A percentile compares a stretch with the other conserved stretches of the same genome.
These are phyloP conservation scores for Xylariaceae sp. DNA, from an alignment of 2,329 filamentous ascomycete species.

Conservation along the genomic window DNA sequence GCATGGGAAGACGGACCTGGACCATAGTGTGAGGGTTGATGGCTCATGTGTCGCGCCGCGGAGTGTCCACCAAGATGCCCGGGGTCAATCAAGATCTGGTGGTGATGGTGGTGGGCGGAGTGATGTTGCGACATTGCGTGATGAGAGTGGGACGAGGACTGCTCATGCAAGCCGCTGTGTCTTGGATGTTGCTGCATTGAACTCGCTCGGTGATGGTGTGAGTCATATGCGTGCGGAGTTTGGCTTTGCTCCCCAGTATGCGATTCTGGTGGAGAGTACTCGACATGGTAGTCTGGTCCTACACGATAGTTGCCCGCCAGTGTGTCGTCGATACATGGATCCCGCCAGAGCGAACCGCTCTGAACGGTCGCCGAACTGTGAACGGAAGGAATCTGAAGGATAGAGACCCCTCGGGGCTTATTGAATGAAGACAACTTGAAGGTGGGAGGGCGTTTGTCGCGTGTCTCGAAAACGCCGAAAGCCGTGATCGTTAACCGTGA, in stretches of 20 bases:
- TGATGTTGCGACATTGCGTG: slow-evolving; percentile 42
- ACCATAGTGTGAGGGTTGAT: slow-evolving; percentile 51
- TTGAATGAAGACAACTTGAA: slow-evolving; percentile 33
- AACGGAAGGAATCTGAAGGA: slow-evolving; percentile 53
- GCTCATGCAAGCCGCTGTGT: slow-evolving; percentile 44
- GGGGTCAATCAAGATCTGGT: slow-evolving; percentile 53
- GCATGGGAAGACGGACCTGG: slow-evolving; percentile 41
- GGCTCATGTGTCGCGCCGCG: slow-evolving; percentile 42
- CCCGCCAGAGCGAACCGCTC: slow-evolving; percentile 72
- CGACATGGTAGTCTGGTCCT: slow-evolving; percentile 66
- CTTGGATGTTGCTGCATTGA: slow-evolving; percentile 47
- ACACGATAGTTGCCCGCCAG: slow-evolving; percentile 71
- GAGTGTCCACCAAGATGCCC: slow-evolving; percentile 49
- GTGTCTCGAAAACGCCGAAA: slow-evolving; percentile 30
- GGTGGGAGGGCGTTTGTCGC: slow-evolving; percentile 29
- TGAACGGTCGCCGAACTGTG: slow-evolving; percentile 64
- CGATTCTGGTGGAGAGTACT: slow-evolving; percentile 64
- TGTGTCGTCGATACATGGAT: slow-evolving; percentile 66
- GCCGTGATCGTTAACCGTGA: slow-evolving; percentile 29
- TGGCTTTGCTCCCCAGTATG: slow-evolving; percentile 61
- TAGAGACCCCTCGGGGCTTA: slow-evolving; percentile 51
- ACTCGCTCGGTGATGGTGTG: slow-evolving; percentile 42
- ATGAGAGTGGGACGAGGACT: slow-evolving; percentile 35
- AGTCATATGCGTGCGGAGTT: slow-evolving; percentile 58
- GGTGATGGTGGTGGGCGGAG: slow-evolving; percentile 46